These are phyloP conservation scores for Ustilaginoidea virens DNA, from an alignment of 2,329 filamentous ascomycete species.

Conservation along the genomic window DNA sequence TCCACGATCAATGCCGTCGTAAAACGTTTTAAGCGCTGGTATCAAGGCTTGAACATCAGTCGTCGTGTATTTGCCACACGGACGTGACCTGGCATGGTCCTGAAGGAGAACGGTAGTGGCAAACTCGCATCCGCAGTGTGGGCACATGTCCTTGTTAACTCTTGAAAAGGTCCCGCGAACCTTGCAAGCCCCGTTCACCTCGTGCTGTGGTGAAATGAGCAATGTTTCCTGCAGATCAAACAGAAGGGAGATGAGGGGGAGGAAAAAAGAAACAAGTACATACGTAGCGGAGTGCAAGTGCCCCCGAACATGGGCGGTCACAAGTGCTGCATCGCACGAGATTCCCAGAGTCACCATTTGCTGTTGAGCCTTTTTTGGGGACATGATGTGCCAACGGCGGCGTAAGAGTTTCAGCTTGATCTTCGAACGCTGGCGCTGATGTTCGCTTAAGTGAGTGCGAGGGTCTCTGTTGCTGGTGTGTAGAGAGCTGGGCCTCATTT, in stretches of 20 bases:
- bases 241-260: neutral
- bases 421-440: too few species aligned
- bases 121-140: constrained; percentile 29
- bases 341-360: neutral
- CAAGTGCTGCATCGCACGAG: constrained; percentile 15
- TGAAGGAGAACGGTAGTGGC: constrained; percentile 22
- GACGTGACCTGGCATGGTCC: constrained; percentile 28
- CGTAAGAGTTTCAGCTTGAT: neutral
- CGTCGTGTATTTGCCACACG: constrained; percentile 28
- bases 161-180: constrained; percentile 5
- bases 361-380: too few species aligned
- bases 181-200: constrained; percentile 12
- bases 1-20: too few species aligned
- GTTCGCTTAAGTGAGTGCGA: too few species aligned
- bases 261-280: too few species aligned
- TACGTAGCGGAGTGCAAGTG: constrained; percentile 16
- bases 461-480: too few species aligned
- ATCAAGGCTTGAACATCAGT: constrained; percentile 3
- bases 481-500: too few species aligned
- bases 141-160: constrained; percentile 22
- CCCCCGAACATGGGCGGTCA: constrained; percentile 19
- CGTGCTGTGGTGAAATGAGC: constrained; percentile 12
- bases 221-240: neutral
- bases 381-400: too few species aligned
- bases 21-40: constrained; percentile 2